A percentile compares a stretch with the other conserved stretches of the same genome.
phyloP scores from a whole-genome alignment of 2,329 filamentous ascomycete genomes.

The Akanthomyces dipterigenus region DNA sequence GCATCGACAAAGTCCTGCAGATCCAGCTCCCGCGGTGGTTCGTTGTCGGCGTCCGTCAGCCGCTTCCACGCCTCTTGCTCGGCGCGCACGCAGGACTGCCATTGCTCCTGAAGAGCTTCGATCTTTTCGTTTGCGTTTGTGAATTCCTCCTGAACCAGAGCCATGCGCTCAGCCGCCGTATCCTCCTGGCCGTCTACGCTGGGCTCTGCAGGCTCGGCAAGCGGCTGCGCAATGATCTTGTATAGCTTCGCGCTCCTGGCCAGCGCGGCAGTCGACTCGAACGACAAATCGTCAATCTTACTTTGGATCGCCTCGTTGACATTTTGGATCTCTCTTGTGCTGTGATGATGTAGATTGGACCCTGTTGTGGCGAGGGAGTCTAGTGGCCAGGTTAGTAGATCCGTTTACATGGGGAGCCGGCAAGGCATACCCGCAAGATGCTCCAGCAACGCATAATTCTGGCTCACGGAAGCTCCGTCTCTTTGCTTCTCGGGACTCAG shows the following conservation, averaged over 20 bases:
- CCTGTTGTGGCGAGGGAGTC: neutral
- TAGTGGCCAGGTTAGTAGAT: neutral
- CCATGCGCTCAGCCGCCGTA: conserved; percentile 22
- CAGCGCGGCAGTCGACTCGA: neutral
- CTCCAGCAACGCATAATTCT: neutral
- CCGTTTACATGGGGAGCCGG: neutral
- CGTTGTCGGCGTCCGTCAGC: neutral
- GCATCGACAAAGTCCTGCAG: neutral
- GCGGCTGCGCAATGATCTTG: neutral
- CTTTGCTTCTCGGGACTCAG: neutral
- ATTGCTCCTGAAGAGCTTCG: neutral
- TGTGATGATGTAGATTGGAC: neutral
- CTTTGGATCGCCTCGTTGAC: neutral
- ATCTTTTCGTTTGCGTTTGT: neutral
- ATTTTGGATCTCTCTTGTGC: neutral
- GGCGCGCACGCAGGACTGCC: neutral
- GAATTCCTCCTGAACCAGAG: conserved; percentile 18
- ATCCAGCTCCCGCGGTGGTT: neutral
- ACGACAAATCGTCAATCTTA: neutral
- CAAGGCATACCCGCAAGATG: neutral
- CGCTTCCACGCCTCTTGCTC: conserved; percentile 8
- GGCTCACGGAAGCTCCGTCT: conserved; percentile 8
- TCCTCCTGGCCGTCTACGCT: conserved; percentile 9
- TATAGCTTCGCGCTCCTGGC: neutral
- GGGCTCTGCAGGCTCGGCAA: neutral